Base-by-base conservation (phyloP, 352 stramenopile genomes). In the Phytophthora sojae region DNA sequence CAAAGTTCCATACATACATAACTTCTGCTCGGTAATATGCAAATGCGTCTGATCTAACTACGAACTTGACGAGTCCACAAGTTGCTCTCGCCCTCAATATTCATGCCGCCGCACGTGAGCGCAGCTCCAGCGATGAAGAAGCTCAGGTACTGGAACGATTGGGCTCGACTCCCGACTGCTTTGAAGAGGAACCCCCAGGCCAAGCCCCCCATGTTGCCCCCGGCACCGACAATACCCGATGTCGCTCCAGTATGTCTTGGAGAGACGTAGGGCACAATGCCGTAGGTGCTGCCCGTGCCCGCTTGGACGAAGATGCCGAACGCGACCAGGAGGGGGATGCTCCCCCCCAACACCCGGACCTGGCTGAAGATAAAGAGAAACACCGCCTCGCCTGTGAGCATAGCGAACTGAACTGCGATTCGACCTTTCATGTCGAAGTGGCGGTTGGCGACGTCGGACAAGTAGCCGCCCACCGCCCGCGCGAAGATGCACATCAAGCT, bases 401-500 rank as follows among this genome's bases (percentile, higher is more conserved):
- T 90, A 3, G 93, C 26, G 6, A 92, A 84, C 49, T 98, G 93
- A n/a, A 84, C 82, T 0, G 71, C 57, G 45, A 98, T 73, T 11
- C 59, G 59, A 44, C 59, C 66, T 60, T 67, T 73, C 66, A 69
- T 73, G 23, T 69, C 59, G 37, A 88, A 86, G 29, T 76, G 76
- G 25, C 73, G 74, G 61, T 90, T 97, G 50, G 77, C 70, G 19
- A 89, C 78, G 65, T 98, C 95, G 55, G 83, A 97, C 3, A 81
- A 21, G 53, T 86, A 90, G 47, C 92, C 93, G 30, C 95, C 92
- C 49, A 94, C 54, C 35, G 89, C 90, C 63, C 92, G 91, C 15
- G 92, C 85, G 73, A 98, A 98, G 29, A 98, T 79, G 73, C 96
- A 98, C 90, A 98, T 97, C 67, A 95, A 87, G n/a, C 94, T 93